Conservation (phyloP, 352 stramenopile genomes). For the Pythium aphanidermatum region DNA sequence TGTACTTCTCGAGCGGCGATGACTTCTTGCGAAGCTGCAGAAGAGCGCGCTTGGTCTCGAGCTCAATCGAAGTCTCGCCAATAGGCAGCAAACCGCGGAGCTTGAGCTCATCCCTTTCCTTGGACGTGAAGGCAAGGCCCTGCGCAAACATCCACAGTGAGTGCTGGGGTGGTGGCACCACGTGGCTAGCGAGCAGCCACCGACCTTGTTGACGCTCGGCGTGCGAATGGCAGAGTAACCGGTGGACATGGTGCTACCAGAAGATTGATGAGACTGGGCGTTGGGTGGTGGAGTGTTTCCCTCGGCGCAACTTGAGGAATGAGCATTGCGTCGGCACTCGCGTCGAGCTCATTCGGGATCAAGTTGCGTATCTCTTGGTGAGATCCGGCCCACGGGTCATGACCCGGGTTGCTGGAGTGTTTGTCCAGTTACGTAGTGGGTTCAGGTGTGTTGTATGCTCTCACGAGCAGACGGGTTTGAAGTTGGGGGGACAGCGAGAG, state of each 20-base stretch:
- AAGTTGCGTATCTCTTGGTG: not conserved
- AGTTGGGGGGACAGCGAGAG: too few species aligned
- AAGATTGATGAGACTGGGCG: not conserved
- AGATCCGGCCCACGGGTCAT: too few species aligned
- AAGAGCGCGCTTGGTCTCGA: conserved; percentile 88
- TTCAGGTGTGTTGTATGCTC: too few species aligned
- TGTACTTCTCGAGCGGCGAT: conserved; percentile 91
- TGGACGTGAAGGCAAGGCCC: conserved; percentile 87
- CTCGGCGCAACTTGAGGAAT: conserved; percentile 13
- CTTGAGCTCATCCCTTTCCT: conserved; percentile 83
- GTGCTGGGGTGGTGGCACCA: not conserved
- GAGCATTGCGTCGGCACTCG: too few species aligned
- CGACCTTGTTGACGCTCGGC: conserved; percentile 88
- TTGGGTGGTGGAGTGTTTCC: not conserved
- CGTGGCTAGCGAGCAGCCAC: not conserved
- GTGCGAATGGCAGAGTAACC: conserved; percentile 77
- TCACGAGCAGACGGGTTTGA: too few species aligned
- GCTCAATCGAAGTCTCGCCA: conserved; percentile 70
- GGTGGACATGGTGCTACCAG: conserved; percentile 17
- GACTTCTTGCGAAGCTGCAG: conserved; percentile 75
- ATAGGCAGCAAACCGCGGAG: conserved; percentile 90
- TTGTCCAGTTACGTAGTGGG: too few species aligned
- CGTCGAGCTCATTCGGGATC: too few species aligned
- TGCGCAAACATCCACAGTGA: conserved; percentile 4
- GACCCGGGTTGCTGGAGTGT: too few species aligned